Percentiles rank a stretch among this genome's conserved stretches.
phyloP scores from a whole-genome alignment of 2,329 filamentous ascomycete genomes.

The Elsinoe arachidis region DNA sequence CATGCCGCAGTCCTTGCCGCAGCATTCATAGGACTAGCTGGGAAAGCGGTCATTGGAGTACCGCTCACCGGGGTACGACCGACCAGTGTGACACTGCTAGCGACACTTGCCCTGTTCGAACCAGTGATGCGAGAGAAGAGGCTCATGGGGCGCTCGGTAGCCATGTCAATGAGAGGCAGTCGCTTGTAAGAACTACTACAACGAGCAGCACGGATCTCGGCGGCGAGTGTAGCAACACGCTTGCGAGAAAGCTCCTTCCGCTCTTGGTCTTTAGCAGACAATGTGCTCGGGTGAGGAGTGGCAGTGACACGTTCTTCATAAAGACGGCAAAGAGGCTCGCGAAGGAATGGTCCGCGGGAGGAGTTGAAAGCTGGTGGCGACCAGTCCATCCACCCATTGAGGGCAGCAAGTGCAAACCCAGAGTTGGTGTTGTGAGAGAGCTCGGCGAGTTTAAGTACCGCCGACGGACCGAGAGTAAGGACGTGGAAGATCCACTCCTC shows the following conservation, averaged over 20 bases:
- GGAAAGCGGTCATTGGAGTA: background rate
- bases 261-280: constrained; percentile 28
- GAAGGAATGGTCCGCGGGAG: constrained; percentile 49
- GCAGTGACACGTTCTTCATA: constrained; percentile 46
- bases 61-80: background rate
- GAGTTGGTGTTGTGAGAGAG: constrained; percentile 29
- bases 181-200: constrained; percentile 29
- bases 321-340: constrained; percentile 50
- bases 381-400: constrained; percentile 51
- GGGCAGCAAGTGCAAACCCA: constrained; percentile 45
- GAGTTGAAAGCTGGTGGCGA: constrained; percentile 36
- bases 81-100: constrained; percentile 3
- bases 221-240: constrained; percentile 35
- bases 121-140: constrained; percentile 18
- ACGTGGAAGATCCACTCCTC: constrained; percentile 56
- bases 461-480: constrained; percentile 49
- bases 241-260: constrained; percentile 33
- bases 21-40: constrained; percentile 9
- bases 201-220: constrained; percentile 33
- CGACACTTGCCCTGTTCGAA: background rate
- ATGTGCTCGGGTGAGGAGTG: constrained; percentile 19
- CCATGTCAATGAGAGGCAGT: constrained; percentile 31
- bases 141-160: constrained; percentile 30
- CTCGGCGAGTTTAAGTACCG: constrained; percentile 44
- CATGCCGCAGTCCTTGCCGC: constrained; percentile 1